Conservation (phyloP, 2,329 filamentous ascomycete genomes). For the Fusarium cyanostomum region DNA sequence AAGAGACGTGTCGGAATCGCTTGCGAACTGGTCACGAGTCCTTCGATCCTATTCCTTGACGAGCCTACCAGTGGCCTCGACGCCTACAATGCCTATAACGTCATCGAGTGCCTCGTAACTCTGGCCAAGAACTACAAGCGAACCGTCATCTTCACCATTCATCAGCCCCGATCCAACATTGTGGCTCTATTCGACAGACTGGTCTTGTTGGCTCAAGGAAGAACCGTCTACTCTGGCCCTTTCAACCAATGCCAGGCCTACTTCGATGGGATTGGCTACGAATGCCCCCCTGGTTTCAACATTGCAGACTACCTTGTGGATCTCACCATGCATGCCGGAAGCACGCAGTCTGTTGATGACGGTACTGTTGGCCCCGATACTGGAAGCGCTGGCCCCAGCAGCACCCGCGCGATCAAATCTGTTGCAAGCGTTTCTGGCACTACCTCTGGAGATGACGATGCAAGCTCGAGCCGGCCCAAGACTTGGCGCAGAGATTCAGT, state of each 20-base stretch:
- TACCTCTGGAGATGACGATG: slow-evolving; percentile 75
- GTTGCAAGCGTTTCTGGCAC: slow-evolving; percentile 83
- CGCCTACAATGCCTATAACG: slow-evolving; percentile 97
- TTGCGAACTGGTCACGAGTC: slow-evolving; percentile 96
- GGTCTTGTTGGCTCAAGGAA: slow-evolving; percentile 88
- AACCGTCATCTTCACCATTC: slow-evolving; percentile 97
- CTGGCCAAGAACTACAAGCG: slow-evolving; percentile 96
- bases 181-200: slow-evolving; percentile 95
- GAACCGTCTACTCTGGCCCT: slow-evolving; percentile 91
- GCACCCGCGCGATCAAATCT: slow-evolving; percentile 88
- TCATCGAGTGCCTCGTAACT: slow-evolving; percentile 93
- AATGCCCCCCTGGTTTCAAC: slow-evolving; percentile 96
- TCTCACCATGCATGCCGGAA: slow-evolving; percentile 93
- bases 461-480: slow-evolving; percentile 68
- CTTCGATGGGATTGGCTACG: slow-evolving; percentile 90
- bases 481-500: slow-evolving; percentile 81
- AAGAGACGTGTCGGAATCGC: slow-evolving; percentile 96
- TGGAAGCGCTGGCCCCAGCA: slow-evolving; percentile 81
- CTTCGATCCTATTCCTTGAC: slow-evolving; percentile 95
- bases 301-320: slow-evolving; percentile 98
- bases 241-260: slow-evolving; percentile 90
- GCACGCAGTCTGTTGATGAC: slow-evolving; percentile 65
- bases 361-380: slow-evolving; percentile 63
- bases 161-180: slow-evolving; percentile 97
- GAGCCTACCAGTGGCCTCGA: slow-evolving; percentile 97